These are phyloP conservation scores for Schizothecium vesticola DNA, from an alignment of 495 filamentous ascomycete genomes.

Conservation along the genomic window DNA sequence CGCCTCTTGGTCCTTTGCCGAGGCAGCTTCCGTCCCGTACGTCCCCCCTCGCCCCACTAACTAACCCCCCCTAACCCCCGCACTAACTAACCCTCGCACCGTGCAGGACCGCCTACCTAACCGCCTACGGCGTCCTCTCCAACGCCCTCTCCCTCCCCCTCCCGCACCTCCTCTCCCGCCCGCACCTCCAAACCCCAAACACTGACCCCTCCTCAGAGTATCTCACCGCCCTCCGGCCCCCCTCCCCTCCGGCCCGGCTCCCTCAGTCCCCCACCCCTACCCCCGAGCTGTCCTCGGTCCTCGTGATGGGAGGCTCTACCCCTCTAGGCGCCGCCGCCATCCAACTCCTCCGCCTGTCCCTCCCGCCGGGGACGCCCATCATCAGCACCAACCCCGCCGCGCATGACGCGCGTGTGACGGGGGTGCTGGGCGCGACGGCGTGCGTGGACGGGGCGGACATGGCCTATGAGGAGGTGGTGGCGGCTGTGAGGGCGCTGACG, in stretches of 20 bases:
- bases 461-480: constrained; percentile 9
- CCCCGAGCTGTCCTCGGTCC: constrained; percentile 23
- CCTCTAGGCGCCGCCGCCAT: constrained; percentile 36
- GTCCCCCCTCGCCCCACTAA: not conserved
- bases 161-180: constrained; percentile 22
- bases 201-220: constrained; percentile 9
- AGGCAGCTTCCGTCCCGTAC: constrained; percentile 41
- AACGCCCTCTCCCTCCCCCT: constrained; percentile 29
- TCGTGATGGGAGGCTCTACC: constrained; percentile 42
- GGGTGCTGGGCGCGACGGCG: constrained; percentile 29
- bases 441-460: constrained; percentile 27
- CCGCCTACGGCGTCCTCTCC: constrained; percentile 28
- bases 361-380: constrained; percentile 29
- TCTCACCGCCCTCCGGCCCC: not conserved
- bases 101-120: constrained; percentile 36
- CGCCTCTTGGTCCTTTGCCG: constrained; percentile 28
- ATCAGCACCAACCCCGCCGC: constrained; percentile 35
- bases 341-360: constrained; percentile 36
- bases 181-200: not conserved
- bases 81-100: not conserved
- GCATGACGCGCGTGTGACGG: constrained; percentile 26
- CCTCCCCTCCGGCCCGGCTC: not conserved
- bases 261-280: not conserved
- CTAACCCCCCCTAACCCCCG: not conserved
- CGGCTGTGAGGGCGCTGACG: constrained; percentile 27